A percentile compares a stretch with the other conserved stretches of the same genome.
These are phyloP conservation scores for Rubia occidens DNA, from an alignment of 305 asterid species.

Conservation along the genomic window DNA sequence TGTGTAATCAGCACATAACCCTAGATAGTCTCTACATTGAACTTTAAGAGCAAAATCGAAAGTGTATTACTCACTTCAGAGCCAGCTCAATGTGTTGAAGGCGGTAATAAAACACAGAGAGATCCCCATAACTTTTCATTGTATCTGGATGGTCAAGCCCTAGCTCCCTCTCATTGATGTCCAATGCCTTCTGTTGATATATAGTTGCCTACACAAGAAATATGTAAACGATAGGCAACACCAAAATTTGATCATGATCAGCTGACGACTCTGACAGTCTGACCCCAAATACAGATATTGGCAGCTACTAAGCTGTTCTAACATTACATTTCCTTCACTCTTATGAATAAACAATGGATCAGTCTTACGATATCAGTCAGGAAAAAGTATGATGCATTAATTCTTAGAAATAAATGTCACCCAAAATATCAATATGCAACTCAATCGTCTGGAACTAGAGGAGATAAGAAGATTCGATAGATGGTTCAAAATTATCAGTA, in stretches of 20 bases:
- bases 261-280: too few species aligned
- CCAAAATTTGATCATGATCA: background rate
- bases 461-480: background rate
- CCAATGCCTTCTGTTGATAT: conserved; percentile 97
- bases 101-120: conserved; percentile 95
- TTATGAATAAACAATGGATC: background rate
- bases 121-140: conserved; percentile 99
- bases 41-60: conserved; percentile 16
- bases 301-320: too few species aligned
- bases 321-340: too few species aligned
- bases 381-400: background rate
- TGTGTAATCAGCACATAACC: background rate
- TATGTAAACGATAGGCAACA: conserved; percentile 15
- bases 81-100: conserved; percentile 98
- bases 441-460: background rate
- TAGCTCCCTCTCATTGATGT: conserved; percentile 95
- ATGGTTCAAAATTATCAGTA: conserved; percentile 12
- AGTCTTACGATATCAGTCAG: background rate
- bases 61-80: conserved; percentile 57
- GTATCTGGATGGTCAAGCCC: conserved; percentile 99
- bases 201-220: conserved; percentile 66
- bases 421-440: background rate
- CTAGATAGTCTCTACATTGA: background rate
- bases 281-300: too few species aligned
- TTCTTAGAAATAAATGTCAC: background rate